A percentile compares a stretch with the other conserved stretches of the same genome.
These are phyloP conservation scores for Ascoidea asiatica DNA, from an alignment of 805 yeast genomes.

Conservation along the genomic window DNA sequence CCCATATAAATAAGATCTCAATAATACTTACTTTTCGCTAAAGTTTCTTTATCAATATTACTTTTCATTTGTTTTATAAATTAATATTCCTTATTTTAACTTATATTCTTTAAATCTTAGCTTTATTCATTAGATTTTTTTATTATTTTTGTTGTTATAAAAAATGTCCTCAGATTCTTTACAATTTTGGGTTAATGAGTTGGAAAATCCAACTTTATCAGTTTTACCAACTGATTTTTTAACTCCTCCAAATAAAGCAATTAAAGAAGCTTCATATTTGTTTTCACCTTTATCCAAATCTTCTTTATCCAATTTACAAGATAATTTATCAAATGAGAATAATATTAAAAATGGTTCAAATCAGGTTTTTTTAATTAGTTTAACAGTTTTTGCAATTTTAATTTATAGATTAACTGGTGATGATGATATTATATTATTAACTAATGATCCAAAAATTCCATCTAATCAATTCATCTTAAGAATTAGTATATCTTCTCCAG, in stretches of 20 bases:
- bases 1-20: too few relatives aligned
- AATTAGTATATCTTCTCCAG: conserved; percentile 24
- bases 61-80: too few relatives aligned
- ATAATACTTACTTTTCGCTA: too few relatives aligned
- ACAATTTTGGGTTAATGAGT: conserved; percentile 47
- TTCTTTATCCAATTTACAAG: neutral
- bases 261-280: conserved; percentile 44
- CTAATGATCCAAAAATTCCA: conserved; percentile 27
- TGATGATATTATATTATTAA: conserved; percentile 84
- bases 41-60: too few relatives aligned
- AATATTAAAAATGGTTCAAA: conserved; percentile 11
- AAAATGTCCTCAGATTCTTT: conserved; percentile 14
- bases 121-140: too few relatives aligned
- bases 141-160: too few relatives aligned
- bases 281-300: conserved; percentile 17
- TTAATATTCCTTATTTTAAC: too few relatives aligned
- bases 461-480: conserved; percentile 47
- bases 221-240: conserved; percentile 81
- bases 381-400: conserved; percentile 58
- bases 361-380: conserved; percentile 34
- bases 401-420: conserved; percentile 82
- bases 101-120: too few relatives aligned
- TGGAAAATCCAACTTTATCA: conserved; percentile 75
- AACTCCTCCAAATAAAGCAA: conserved; percentile 56
- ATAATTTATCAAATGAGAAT: neutral